Percentiles rank a stretch among this genome's conserved stretches.
These are phyloP conservation scores for Stygiomarasmius scandens DNA, from an alignment of 1,284 basidiomycete species.

Conservation along the genomic window DNA sequence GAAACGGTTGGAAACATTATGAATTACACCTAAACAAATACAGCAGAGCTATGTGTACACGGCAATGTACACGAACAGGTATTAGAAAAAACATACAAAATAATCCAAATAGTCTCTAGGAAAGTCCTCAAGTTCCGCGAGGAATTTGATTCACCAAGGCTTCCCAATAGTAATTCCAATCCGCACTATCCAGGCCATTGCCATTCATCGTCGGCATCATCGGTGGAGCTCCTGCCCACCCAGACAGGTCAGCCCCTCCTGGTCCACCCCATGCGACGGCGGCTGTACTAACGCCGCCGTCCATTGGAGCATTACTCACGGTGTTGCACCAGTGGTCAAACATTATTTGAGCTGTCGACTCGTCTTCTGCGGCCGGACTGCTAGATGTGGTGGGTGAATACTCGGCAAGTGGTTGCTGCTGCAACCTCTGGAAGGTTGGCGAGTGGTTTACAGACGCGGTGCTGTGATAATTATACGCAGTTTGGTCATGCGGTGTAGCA, in stretches of 20 bases:
- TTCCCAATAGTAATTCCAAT: conserved; percentile 86
- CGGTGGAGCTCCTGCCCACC: conserved; percentile 53
- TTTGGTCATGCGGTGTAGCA: conserved; percentile 22
- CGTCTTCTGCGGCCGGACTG: conserved; percentile 74
- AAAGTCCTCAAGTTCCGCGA: conserved; percentile 6
- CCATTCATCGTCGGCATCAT: conserved; percentile 26
- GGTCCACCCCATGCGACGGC: conserved; percentile 66
- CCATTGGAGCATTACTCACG: conserved; percentile 64
- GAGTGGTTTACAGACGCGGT: conserved; percentile 46
- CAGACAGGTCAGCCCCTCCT: conserved; percentile 57
- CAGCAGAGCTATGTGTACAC: not conserved
- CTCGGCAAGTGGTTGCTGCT: conserved; percentile 48
- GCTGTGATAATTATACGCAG: conserved; percentile 28
- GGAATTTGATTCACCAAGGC: conserved; percentile 76
- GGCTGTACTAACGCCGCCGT: conserved; percentile 48
- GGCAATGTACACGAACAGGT: not conserved
- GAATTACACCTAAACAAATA: not conserved
- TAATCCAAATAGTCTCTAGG: not conserved
- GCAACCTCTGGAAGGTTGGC: conserved; percentile 63
- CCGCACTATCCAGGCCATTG: conserved; percentile 60
- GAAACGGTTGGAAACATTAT: too few relatives aligned
- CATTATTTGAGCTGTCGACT: conserved; percentile 71
- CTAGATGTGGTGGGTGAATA: conserved; percentile 59
- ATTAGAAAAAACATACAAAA: conserved; percentile 2
- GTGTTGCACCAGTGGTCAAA: conserved; percentile 82